Percentiles rank a stretch among this genome's conserved stretches.
Evolutionary conservation across 2,329 filamentous ascomycete genomes (phyloP).

Genomic region (Pseudogymnoascus pannorum): DNA sequence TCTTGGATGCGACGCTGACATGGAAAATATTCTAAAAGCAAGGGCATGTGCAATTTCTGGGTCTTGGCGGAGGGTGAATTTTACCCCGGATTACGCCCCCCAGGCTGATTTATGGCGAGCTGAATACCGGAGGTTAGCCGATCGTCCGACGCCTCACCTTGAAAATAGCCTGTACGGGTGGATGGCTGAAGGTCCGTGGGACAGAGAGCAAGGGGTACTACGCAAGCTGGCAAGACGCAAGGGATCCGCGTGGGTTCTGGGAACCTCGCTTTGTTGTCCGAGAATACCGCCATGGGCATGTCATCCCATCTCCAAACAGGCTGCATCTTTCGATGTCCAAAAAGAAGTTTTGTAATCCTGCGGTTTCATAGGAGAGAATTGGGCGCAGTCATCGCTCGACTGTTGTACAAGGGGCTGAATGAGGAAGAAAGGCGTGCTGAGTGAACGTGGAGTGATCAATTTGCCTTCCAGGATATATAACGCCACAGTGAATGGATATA

Average conservation of each 20-base stretch:
- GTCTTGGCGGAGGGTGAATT: constrained; percentile 1
- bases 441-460: not conserved
- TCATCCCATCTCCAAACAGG: not conserved
- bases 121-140: not conserved
- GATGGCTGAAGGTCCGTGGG: not conserved
- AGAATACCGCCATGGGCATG: not conserved
- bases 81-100: constrained; percentile 1
- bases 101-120: not conserved
- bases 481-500: not conserved
- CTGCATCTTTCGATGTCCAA: not conserved
- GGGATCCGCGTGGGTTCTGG: not conserved
- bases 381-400: not conserved
- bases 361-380: not conserved
- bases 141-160: not conserved
- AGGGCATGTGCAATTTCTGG: not conserved
- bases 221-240: not conserved
- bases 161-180: not conserved
- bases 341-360: not conserved
- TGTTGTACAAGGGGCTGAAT: not conserved
- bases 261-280: not conserved
- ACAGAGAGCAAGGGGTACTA: not conserved
- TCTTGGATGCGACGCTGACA: not conserved
- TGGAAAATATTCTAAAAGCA: not conserved
- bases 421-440: not conserved
- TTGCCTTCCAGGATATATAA: not conserved